Percentiles rank a stretch among this genome's conserved stretches.
Conservation (phyloP, 108 stramenopile species). For the Aurantiochytrium sp. region DNA sequence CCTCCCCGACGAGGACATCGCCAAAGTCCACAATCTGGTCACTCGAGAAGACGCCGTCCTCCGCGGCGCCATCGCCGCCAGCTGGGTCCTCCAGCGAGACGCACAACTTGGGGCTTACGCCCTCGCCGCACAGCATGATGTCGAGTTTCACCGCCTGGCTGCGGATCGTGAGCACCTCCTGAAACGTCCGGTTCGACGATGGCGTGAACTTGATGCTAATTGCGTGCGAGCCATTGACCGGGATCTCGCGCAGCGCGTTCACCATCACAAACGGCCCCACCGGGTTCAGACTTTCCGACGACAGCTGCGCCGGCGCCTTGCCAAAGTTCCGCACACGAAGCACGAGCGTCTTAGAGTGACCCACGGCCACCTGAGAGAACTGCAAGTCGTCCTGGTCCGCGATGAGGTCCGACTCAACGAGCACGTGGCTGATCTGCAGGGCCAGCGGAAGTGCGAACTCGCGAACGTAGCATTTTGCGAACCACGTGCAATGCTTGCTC, state of each 20-base stretch:
- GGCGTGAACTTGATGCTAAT: conserved; percentile 43
- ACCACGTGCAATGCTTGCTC: conserved; percentile 41
- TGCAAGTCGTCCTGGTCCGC: conserved; percentile 3
- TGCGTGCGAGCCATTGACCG: conserved; percentile 16
- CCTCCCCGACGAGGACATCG: conserved; percentile 37
- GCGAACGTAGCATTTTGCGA: neutral
- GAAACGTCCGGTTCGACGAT: conserved; percentile 25
- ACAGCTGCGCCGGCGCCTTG: neutral
- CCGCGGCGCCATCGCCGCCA: neutral
- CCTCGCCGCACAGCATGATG: conserved; percentile 45
- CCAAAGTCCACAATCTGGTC: conserved; percentile 35
- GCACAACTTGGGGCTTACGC: conserved; percentile 41
- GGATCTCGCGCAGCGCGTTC: conserved; percentile 48
- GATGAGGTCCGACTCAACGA: conserved; percentile 39
- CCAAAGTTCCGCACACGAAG: conserved; percentile 44
- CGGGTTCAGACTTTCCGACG: conserved; percentile 38
- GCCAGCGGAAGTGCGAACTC: conserved; percentile 36
- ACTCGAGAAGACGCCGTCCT: neutral
- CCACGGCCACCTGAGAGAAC: conserved; percentile 53
- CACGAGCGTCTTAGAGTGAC: conserved; percentile 13
- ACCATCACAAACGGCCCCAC: conserved; percentile 45
- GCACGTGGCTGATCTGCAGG: conserved; percentile 42
- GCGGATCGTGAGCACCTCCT: conserved; percentile 43
- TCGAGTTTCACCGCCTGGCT: conserved; percentile 35
- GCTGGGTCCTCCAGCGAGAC: conserved; percentile 32